Evolutionary conservation across 495 filamentous ascomycete species (phyloP), one percentile per base, ranked within the genome.

Genomic region (Pyronema domesticum): DNA sequence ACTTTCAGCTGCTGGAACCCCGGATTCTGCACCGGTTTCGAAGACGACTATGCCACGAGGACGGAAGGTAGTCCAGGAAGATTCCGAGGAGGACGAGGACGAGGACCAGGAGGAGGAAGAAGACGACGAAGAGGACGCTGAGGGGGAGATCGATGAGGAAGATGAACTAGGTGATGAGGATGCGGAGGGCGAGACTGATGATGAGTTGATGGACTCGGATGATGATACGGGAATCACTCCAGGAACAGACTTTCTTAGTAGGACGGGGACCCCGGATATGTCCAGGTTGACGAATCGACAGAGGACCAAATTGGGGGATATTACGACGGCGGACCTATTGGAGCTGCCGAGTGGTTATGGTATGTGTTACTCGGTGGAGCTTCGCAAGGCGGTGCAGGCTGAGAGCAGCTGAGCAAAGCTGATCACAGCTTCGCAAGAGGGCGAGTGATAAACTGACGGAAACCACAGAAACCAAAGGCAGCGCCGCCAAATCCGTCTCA

Each of bases 231-330:
- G 45, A 10, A 55, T 54, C 36, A 60, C 60, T 0, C 62, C 62
- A 0, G 48, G 48, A 15, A 51, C 48, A 17, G 62, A 64, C 23
- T 64, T 57, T 34, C 44, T 64, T n/a, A 61, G 58, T 14, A 60
- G 58, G 51, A 58, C 3, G 65, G 73, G 17, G 65, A 76, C 36
- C 58, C 86, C 86, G 0, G 86, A 95, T 65, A 68, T 85, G 37
- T 83, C 80, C 65, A 86, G 85, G 61, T 76, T 94, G 70, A 98
- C 91, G 14, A 86, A 89, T 62, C 75, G 91, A 46, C 91, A 98
- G 68, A 72, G 83, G 46, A 81, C 81, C 13, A 75, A 80, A 57
- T 71, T 83, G 47, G 80, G 85, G 36, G 85, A 86, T 34, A 77
- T 73, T 9, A 72, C 82, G 40, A 79, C 79, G 46, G 76, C 77